Conservation (phyloP, 495 filamentous ascomycete genomes). For the Hypoxylon crocopeplum region DNA sequence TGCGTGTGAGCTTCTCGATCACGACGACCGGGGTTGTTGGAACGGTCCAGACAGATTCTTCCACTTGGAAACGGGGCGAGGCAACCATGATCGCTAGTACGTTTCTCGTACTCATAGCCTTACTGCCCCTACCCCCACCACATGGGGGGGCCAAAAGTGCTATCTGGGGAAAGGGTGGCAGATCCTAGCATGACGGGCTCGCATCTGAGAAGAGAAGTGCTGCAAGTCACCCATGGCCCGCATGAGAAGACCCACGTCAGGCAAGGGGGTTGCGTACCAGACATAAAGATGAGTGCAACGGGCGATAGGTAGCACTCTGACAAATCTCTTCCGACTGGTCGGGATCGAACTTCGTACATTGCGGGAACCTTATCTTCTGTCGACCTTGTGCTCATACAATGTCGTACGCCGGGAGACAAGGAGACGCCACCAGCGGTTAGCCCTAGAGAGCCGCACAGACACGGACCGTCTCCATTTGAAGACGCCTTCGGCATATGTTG, state of each 20-base stretch:
- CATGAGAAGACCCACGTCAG: conserved; percentile 18
- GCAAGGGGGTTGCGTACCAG: conserved; percentile 11
- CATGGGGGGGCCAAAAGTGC: conserved; percentile 15
- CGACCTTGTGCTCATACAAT: not conserved
- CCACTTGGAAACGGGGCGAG: conserved; percentile 17
- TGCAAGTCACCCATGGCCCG: conserved; percentile 17
- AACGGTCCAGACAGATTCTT: conserved; percentile 14
- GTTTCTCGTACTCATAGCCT: conserved; percentile 19
- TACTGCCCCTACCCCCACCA: conserved; percentile 23
- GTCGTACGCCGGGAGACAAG: too few relatives aligned
- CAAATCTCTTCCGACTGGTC: conserved; percentile 1
- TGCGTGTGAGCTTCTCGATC: conserved; percentile 10
- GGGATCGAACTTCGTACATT: not conserved
- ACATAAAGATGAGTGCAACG: conserved; percentile 1
- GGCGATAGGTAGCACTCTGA: not conserved
- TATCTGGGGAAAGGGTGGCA: conserved; percentile 18
- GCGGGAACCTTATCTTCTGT: not conserved
- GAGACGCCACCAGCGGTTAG: not conserved
- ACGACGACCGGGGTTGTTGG: conserved; percentile 12
- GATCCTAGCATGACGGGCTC: conserved; percentile 10
- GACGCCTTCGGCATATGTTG: conserved; percentile 2
- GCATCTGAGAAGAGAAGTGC: conserved; percentile 1
- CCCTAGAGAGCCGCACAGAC: conserved; percentile 7
- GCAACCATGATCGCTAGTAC: conserved; percentile 12
- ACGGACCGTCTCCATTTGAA: not conserved